Conservation (phyloP, 2,329 filamentous ascomycete species). For the Amauroascus niger region DNA sequence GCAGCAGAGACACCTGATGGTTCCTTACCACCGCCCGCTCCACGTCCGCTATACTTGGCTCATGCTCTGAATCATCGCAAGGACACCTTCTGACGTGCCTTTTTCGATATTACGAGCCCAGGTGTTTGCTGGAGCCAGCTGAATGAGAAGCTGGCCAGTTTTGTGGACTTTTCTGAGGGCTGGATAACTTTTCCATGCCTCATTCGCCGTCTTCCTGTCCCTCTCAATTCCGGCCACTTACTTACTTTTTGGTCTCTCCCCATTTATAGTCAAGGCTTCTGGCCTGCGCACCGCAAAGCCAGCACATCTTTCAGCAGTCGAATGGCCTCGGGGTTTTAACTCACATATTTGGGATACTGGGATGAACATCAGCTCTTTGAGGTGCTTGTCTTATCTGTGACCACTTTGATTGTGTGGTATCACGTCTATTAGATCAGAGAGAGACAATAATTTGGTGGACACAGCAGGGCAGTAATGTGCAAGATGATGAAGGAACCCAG, state of each 20-base stretch:
- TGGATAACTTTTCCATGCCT: conserved; percentile 18
- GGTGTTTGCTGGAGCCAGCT: background rate
- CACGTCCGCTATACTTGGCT: background rate
- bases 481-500: conserved; percentile 17
- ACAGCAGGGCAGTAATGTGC: conserved; percentile 7
- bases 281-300: conserved; percentile 16
- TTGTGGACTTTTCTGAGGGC: conserved; percentile 16
- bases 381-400: conserved; percentile 17
- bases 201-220: conserved; percentile 8
- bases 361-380: conserved; percentile 15
- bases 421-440: conserved; percentile 16
- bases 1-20: background rate
- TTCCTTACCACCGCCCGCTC: background rate
- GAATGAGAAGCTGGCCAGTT: conserved; percentile 2
- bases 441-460: conserved; percentile 13
- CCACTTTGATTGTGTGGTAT: conserved; percentile 19
- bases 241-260: background rate
- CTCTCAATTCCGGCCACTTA: background rate
- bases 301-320: conserved; percentile 12
- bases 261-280: conserved; percentile 15
- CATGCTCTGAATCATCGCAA: background rate
- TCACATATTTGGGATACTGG: conserved; percentile 6
- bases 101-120: background rate
- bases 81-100: background rate
- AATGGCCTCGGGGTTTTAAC: conserved; percentile 9